phyloP scores from a whole-genome alignment of 495 filamentous ascomycete genomes.

The Zalerion maritima region DNA sequence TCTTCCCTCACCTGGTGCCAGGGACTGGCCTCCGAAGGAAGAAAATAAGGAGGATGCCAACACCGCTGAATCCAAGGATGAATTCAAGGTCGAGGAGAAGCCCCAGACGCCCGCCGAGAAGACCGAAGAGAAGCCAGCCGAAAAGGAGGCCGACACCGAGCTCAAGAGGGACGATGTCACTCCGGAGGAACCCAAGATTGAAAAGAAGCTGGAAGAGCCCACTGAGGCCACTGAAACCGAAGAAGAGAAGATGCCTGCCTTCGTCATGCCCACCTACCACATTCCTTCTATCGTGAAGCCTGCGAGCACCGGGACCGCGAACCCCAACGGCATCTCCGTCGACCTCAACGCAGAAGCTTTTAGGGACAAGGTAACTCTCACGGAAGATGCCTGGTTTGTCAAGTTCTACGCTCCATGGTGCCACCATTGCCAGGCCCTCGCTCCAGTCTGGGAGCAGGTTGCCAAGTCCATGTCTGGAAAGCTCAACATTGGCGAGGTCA shows the following conservation, averaged over 20 bases:
- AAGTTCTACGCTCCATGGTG: conserved; percentile 99
- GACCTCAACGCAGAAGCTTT: conserved; percentile 74
- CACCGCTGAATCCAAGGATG: conserved; percentile 5
- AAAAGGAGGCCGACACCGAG: conserved; percentile 26
- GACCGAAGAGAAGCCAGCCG: conserved; percentile 15
- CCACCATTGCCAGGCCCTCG: conserved; percentile 82
- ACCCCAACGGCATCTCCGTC: conserved; percentile 58
- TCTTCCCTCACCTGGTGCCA: conserved; percentile 26
- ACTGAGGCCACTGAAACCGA: conserved; percentile 9
- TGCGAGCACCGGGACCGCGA: conserved; percentile 20
- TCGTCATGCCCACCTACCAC: conserved; percentile 2
- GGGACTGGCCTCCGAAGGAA: conserved; percentile 1
- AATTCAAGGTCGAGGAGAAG: conserved; percentile 5
- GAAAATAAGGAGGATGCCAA: conserved; percentile 1
- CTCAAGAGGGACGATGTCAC: too few relatives aligned
- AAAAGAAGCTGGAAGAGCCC: conserved; percentile 7
- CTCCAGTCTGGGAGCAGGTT: conserved; percentile 79
- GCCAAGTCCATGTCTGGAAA: conserved; percentile 74
- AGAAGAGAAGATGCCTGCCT: conserved; percentile 2
- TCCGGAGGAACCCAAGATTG: conserved; percentile 5
- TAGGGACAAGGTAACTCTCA: conserved; percentile 69
- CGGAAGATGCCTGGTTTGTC: conserved; percentile 90
- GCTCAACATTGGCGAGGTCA: conserved; percentile 89
- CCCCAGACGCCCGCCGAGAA: conserved; percentile 4
- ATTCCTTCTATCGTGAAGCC: conserved; percentile 8